These are phyloP conservation scores for Moesziomyces aphidis DNA, from an alignment of 1,284 basidiomycete genomes.

Conservation along the genomic window DNA sequence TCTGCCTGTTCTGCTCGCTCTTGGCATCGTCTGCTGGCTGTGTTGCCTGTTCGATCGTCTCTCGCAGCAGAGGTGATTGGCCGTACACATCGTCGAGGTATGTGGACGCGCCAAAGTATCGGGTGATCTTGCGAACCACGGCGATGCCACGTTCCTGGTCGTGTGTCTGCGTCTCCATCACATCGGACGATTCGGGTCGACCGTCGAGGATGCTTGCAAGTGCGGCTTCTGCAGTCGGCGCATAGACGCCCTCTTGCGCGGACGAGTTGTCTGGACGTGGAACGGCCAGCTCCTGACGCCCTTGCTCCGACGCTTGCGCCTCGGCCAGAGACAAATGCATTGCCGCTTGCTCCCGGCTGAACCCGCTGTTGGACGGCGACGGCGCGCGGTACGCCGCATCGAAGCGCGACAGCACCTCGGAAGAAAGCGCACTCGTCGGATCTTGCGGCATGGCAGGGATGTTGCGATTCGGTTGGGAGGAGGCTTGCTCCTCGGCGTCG, in stretches of 20 bases:
- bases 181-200: conserved; percentile 3
- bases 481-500: conserved; percentile 12
- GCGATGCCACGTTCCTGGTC: conserved; percentile 2
- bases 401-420: conserved; percentile 10
- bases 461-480: background rate
- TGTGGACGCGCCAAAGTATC: conserved; percentile 16
- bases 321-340: conserved; percentile 32
- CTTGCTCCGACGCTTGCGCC: conserved; percentile 23
- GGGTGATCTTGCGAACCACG: conserved; percentile 27
- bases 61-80: conserved; percentile 5
- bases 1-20: conserved; percentile 19
- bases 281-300: conserved; percentile 12
- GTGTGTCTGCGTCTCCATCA: conserved; percentile 4
- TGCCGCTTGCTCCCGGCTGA: conserved; percentile 32
- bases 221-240: conserved; percentile 23
- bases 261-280: conserved; percentile 33
- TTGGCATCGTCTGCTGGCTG: conserved; percentile 1
- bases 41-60: conserved; percentile 29
- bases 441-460: background rate
- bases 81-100: conserved; percentile 45
- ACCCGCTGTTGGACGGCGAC: conserved; percentile 23
- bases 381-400: conserved; percentile 23
- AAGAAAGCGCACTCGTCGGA: background rate
- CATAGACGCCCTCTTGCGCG: conserved; percentile 33
- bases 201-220: conserved; percentile 14